phyloP scores from a whole-genome alignment of 306 rosid genomes.

The Cicer chorassanicum region DNA sequence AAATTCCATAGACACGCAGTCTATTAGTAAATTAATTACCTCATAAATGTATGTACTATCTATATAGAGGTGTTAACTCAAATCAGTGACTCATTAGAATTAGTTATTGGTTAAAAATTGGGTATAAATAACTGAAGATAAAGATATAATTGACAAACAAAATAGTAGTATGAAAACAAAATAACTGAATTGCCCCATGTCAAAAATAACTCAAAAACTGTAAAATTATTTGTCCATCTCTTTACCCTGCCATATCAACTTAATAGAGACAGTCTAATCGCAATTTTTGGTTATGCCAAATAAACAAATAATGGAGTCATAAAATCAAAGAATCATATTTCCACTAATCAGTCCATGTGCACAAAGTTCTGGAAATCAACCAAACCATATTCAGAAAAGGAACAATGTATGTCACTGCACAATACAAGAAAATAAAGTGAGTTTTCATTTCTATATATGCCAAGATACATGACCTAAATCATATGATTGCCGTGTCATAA shows the following conservation, averaged over 20 bases:
- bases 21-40: not conserved
- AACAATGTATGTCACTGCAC: slow-evolving; percentile 34
- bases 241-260: not conserved
- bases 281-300: not conserved
- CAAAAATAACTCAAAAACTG: not conserved
- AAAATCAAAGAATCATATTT: slow-evolving; percentile 39
- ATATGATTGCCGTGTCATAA: slow-evolving; percentile 50
- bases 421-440: slow-evolving; percentile 38
- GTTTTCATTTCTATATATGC: slow-evolving; percentile 45
- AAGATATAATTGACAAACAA: not conserved
- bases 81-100: not conserved
- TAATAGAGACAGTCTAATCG: not conserved
- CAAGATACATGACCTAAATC: slow-evolving; percentile 50
- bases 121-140: not conserved
- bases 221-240: not conserved
- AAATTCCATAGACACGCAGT: not conserved
- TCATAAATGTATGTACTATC: not conserved
- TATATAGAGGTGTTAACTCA: not conserved
- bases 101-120: not conserved
- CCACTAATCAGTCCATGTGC: slow-evolving; percentile 32
- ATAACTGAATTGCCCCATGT: not conserved
- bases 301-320: slow-evolving; percentile 12
- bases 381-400: slow-evolving; percentile 25
- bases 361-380: slow-evolving; percentile 41
- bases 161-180: too few relatives aligned